Evolutionary conservation across 352 stramenopile species (phyloP).

Genomic region (Phytophthora boehmeriae): DNA sequence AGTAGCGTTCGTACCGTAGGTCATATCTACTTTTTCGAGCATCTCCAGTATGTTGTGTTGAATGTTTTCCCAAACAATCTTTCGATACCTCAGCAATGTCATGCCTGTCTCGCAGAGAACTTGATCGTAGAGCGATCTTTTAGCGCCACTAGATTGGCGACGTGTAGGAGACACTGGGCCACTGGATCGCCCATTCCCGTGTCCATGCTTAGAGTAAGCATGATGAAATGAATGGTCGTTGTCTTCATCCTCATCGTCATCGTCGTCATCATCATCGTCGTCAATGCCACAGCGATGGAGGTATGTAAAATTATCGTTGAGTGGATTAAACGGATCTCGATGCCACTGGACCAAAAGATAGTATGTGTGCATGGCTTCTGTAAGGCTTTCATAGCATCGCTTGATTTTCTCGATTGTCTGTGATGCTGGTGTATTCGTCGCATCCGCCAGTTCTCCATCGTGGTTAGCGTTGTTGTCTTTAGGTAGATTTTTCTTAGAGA

Average conservation of each 20-base stretch:
- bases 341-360: conserved; percentile 92
- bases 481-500: conserved; percentile 1
- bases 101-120: conserved; percentile 82
- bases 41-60: conserved; percentile 80
- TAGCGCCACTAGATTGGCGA: conserved; percentile 24
- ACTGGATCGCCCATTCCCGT: conserved; percentile 14
- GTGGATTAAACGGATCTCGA: conserved; percentile 79
- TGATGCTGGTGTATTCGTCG: conserved; percentile 20
- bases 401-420: conserved; percentile 69
- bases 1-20: conserved; percentile 51
- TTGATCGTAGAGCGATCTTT: conserved; percentile 61
- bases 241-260: conserved; percentile 62
- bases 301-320: conserved; percentile 72
- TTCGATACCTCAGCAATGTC: conserved; percentile 77
- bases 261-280: conserved; percentile 78
- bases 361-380: conserved; percentile 89
- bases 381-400: conserved; percentile 67
- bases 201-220: conserved; percentile 20
- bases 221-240: conserved; percentile 42
- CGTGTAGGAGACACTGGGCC: conserved; percentile 31
- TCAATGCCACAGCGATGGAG: conserved; percentile 86
- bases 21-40: conserved; percentile 72
- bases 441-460: conserved; percentile 20
- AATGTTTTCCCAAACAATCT: conserved; percentile 89
- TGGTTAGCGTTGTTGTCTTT: conserved; percentile 29